Conservation (phyloP, 352 stramenopile genomes). For the Thalassiosira mediterranea region DNA sequence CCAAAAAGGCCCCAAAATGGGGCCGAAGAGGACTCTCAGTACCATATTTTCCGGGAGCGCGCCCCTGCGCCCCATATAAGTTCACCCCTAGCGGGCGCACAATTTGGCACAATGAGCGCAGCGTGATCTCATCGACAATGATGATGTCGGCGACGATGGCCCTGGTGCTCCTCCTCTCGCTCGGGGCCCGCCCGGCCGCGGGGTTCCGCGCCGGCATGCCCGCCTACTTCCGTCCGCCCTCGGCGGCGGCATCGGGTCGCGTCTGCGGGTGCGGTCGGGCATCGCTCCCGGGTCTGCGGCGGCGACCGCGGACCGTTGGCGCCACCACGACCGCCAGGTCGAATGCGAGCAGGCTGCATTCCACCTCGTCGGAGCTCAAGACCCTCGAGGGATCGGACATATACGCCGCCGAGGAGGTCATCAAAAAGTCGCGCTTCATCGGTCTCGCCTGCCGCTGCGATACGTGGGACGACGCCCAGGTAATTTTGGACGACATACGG, state of each 20-base stretch:
- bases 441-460: constrained; percentile 62
- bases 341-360: neutral
- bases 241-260: too few relatives aligned
- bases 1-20: too few relatives aligned
- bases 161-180: neutral
- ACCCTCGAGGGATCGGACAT: constrained; percentile 23
- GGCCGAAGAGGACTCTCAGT: too few relatives aligned
- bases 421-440: constrained; percentile 82
- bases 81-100: too few relatives aligned
- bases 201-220: too few relatives aligned
- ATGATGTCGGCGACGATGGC: neutral
- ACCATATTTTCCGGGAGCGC: too few relatives aligned
- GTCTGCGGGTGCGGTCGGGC: neutral
- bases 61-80: too few relatives aligned
- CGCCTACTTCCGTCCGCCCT: too few relatives aligned
- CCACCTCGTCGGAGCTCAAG: constrained; percentile 13
- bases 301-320: neutral
- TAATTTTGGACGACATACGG: constrained; percentile 54
- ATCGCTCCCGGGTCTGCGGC: neutral
- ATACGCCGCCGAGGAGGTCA: constrained; percentile 52
- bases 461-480: constrained; percentile 67
- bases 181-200: neutral
- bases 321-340: neutral
- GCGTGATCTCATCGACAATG: too few relatives aligned
- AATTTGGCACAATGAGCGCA: too few relatives aligned